phyloP scores from a whole-genome alignment of 306 rosid genomes.

The Lagenaria siceraria region DNA sequence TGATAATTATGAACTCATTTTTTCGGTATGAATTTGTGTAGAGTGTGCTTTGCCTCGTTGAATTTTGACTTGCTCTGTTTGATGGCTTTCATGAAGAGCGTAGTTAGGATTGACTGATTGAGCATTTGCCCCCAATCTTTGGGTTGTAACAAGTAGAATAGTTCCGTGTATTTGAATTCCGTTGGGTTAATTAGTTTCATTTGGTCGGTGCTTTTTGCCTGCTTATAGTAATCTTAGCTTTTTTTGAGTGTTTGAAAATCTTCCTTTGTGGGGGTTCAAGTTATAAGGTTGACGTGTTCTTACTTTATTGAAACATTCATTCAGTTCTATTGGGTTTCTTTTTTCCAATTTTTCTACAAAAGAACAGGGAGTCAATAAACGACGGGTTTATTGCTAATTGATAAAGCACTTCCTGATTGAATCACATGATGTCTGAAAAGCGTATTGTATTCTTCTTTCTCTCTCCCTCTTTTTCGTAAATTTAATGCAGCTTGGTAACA shows the following conservation, averaged over 20 bases:
- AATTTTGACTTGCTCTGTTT: neutral
- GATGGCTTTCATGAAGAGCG: neutral
- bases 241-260: neutral
- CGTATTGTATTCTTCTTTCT: neutral
- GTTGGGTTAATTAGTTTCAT: neutral
- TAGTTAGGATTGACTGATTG: neutral
- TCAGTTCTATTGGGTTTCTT: neutral
- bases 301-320: neutral
- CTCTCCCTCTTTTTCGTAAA: neutral
- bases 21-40: neutral
- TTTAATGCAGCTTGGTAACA: slow-evolving; percentile 64
- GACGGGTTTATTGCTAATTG: neutral
- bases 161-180: neutral
- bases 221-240: neutral
- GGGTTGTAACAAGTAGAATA: neutral
- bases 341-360: neutral
- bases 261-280: neutral
- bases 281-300: neutral
- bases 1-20: neutral
- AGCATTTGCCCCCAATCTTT: neutral
- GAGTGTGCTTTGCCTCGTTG: neutral
- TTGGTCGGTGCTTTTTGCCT: neutral
- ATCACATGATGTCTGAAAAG: neutral
- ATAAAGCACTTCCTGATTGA: neutral
- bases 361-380: neutral